phyloP scores from a whole-genome alignment of 2,329 filamentous ascomycete genomes.

The Fusarium dlaminii region DNA sequence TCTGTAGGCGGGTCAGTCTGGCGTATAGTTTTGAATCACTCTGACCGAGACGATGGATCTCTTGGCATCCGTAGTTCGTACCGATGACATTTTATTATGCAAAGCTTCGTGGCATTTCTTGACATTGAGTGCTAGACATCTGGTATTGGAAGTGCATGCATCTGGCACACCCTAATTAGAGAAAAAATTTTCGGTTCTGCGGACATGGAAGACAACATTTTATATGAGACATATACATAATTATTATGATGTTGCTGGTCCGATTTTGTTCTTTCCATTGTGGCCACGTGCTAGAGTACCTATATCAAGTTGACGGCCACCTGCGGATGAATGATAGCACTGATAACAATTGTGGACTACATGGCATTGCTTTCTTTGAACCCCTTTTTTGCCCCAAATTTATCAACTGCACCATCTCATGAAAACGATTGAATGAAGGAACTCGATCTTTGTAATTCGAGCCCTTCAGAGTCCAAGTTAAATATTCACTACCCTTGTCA shows the following conservation, averaged over 20 bases:
- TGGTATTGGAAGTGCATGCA: slow-evolving; percentile 26
- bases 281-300: slow-evolving; percentile 3
- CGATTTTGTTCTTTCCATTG: neutral
- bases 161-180: neutral
- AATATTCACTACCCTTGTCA: slow-evolving; percentile 17
- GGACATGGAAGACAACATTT: neutral
- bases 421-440: neutral
- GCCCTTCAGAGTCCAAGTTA: slow-evolving; percentile 5
- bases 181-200: neutral
- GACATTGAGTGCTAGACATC: neutral
- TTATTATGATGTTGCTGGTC: neutral
- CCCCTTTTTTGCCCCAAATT: neutral
- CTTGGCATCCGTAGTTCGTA: slow-evolving; percentile 23
- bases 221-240: neutral
- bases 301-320: neutral
- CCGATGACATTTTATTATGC: slow-evolving; percentile 42
- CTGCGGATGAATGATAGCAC: neutral
- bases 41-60: slow-evolving; percentile 18
- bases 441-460: neutral
- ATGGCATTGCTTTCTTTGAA: neutral
- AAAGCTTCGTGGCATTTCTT: slow-evolving; percentile 45
- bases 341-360: neutral
- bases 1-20: slow-evolving; percentile 15
- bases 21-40: slow-evolving; percentile 7
- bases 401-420: neutral